A percentile compares a stretch with the other conserved stretches of the same genome.
These are phyloP conservation scores for Globisporangium parvum DNA, from an alignment of 352 stramenopile species.

Conservation along the genomic window DNA sequence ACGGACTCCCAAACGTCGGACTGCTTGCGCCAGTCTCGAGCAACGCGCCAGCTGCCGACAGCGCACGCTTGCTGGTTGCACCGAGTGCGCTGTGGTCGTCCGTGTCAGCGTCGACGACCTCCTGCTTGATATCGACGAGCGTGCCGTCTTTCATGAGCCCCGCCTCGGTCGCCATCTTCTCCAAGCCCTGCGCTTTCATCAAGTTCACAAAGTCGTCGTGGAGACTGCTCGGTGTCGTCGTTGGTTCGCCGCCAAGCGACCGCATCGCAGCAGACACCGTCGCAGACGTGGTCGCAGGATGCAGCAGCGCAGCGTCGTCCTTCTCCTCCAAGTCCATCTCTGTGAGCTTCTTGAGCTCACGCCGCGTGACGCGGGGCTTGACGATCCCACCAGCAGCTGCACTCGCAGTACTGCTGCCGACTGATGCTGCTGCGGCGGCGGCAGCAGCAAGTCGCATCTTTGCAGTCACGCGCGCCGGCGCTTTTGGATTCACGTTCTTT, in stretches of 20 bases:
- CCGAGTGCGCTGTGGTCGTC: background rate
- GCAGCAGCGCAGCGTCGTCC: constrained; percentile 19
- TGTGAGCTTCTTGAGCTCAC: constrained; percentile 74
- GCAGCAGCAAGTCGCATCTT: constrained; percentile 32
- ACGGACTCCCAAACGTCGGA: constrained; percentile 60
- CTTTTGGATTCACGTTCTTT: constrained; percentile 31
- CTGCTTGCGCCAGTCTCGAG: constrained; percentile 23
- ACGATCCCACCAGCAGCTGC: constrained; percentile 12
- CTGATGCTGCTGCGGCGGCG: constrained; percentile 1
- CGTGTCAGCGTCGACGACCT: constrained; percentile 10
- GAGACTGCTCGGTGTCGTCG: constrained; percentile 53
- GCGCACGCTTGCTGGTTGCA: constrained; percentile 16
- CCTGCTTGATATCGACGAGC: constrained; percentile 56
- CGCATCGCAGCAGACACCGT: constrained; percentile 3
- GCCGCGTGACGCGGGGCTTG: constrained; percentile 56
- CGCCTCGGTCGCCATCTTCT: constrained; percentile 79
- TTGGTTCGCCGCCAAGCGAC: constrained; percentile 36
- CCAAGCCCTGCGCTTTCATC: constrained; percentile 78
- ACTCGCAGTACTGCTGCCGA: constrained; percentile 2
- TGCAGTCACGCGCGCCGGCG: constrained; percentile 27
- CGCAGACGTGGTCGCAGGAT: background rate
- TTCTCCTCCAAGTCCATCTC: constrained; percentile 78
- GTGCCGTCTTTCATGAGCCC: constrained; percentile 70
- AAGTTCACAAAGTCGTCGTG: constrained; percentile 86
- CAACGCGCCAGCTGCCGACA: constrained; percentile 16